Conservation (phyloP, 2,329 filamentous ascomycete genomes). For the Botryosphaeria dothidea region DNA sequence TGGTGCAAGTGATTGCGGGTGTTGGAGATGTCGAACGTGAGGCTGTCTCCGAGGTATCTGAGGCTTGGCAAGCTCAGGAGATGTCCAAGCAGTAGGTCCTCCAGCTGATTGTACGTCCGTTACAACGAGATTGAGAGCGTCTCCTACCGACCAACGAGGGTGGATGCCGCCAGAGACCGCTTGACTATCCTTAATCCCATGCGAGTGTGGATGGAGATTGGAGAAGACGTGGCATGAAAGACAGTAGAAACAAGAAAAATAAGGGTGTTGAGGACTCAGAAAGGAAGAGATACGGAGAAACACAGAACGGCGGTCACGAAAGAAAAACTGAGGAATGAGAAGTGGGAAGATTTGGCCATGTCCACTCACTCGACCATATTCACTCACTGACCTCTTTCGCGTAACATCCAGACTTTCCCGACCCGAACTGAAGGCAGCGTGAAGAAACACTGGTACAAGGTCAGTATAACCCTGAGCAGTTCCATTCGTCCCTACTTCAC, state of each 20-base stretch:
- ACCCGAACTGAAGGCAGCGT: constrained; percentile 93
- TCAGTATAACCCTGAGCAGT: neutral
- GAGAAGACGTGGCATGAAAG: neutral
- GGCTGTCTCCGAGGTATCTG: too few species aligned
- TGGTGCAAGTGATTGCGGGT: too few species aligned
- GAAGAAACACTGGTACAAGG: constrained; percentile 99
- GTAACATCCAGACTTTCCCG: constrained; percentile 72
- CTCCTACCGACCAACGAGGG: neutral
- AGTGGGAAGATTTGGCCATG: neutral
- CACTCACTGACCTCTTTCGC: constrained; percentile 4
- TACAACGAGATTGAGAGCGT: neutral
- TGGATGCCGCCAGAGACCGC: neutral
- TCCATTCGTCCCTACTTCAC: neutral
- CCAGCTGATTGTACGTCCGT: too few species aligned
- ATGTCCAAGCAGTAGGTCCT: too few species aligned
- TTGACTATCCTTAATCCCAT: neutral
- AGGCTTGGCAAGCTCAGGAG: too few species aligned
- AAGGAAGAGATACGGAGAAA: neutral
- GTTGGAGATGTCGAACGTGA: too few species aligned
- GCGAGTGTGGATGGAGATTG: neutral
- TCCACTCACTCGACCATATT: neutral
- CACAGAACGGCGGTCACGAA: neutral
- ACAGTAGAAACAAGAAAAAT: neutral
- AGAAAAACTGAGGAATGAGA: neutral
- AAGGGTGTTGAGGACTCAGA: neutral